Base-by-base conservation (phyloP, 116 monocot genomes). In the Phalaenopsis hybrid region DNA sequence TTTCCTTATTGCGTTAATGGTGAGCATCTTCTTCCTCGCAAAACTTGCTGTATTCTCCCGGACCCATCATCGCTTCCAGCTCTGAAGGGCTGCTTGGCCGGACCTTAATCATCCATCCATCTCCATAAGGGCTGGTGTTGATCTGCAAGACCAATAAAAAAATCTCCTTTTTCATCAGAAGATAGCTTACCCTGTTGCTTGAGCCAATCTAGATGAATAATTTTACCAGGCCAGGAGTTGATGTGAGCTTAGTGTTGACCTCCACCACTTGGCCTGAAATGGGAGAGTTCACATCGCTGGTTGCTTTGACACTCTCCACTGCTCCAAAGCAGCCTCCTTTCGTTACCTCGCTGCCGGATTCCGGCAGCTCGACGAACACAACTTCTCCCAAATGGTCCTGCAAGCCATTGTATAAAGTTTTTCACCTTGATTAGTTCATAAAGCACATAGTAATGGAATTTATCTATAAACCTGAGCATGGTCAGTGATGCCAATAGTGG, bases 21-120 rank as follows among this genome's bases (percentile, higher is more conserved):
- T 87, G 73, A 81, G 88, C 94, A 84, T 96, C 96, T 84, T 92
- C 96, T 82, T 94, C 96, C 85, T 94, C 91, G 33, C 96, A 96
- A 69, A 84, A 80, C 46, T 92, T 92, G 10, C 86, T 92, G 88
- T 94, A 96, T 41, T 91, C 91, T 74, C 79, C 79, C 11, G 94
- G 49, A 23, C 86, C 94, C 91, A 96, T 81, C 83, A 96, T 78
- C 11, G 87, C 84, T 74, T 92, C 90, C 43, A 96, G 45, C 74
- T 94, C 96, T 0, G 96, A 83, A 6, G 87, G 88, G 78, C 43
- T 87, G 65, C 92, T 92, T 17, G 92, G 96, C 65, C 84, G 82
- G 20, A 96, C 70, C 84, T 92, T 95, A 83, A 96, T 96, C 92
- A 96, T 96, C 96, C 96, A 96, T 51, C 94, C 96, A 73, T 96